Conservation (phyloP, 495 filamentous ascomycete species). For the Daldinia vernicosa region DNA sequence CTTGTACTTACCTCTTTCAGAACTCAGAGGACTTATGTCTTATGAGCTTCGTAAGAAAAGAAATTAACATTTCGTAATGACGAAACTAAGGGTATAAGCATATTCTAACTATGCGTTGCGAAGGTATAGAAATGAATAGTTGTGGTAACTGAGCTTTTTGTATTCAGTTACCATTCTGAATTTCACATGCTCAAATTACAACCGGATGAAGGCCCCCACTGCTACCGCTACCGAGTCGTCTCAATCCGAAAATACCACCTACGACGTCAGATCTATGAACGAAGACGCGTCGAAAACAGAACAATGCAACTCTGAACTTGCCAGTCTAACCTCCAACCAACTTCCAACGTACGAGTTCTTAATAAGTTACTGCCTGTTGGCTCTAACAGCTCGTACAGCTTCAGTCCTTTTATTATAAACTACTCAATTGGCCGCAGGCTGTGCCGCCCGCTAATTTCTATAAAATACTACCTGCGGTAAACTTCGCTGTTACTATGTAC, state of each 20-base stretch:
- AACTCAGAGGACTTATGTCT: neutral
- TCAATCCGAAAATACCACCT: neutral
- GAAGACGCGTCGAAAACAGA: neutral
- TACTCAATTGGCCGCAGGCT: neutral
- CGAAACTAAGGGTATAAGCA: neutral
- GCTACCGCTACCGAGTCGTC: neutral
- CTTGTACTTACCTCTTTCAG: neutral
- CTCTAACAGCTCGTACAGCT: neutral
- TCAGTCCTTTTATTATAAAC: conserved; percentile 1
- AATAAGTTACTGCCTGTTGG: neutral
- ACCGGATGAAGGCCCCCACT: neutral
- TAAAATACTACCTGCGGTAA: conserved; percentile 2
- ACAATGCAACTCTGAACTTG: neutral
- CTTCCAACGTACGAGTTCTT: neutral
- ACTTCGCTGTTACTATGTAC: conserved; percentile 1
- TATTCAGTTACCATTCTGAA: neutral
- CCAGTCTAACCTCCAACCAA: neutral
- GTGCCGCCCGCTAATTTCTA: neutral
- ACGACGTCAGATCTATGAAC: neutral
- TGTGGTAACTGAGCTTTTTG: neutral
- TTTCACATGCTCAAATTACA: neutral
- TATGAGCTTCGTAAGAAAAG: neutral
- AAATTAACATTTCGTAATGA: neutral
- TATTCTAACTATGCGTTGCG: neutral
- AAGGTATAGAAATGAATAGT: neutral